Base-by-base conservation (phyloP, 345 rosid species). In the Carallia brachiata region DNA sequence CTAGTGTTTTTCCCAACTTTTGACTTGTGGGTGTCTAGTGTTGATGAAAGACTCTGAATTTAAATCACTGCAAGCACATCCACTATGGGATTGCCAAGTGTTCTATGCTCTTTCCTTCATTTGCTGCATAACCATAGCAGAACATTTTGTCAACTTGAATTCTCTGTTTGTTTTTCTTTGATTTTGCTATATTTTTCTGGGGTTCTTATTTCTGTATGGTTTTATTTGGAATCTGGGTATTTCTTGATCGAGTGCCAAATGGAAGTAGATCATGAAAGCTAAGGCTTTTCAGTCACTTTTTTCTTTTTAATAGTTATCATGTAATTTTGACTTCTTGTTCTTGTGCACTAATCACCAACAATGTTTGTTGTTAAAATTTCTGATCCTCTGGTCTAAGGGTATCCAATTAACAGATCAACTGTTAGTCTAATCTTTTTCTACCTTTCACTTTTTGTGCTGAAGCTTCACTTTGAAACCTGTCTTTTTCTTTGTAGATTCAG, bases 171-270 rank as follows among this genome's bases (percentile, higher is more conserved):
- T 31, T 71, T 34, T 64, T 13, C 34, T 70, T 40, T 52, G 63
- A 36, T 72, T 36, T 66, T 63, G 65, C n/a, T 61, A 12, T 62
- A 36, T 68, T 36, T 10, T 16, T 40, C 40, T 10, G 37, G 61
- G 70, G 13, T 47, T 48, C 31, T 73, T 18, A 0, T 16, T 7
- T 61, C 28, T 28, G 36, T 40, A 39, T 34, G 61, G 60, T 54
- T 65, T 69, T 50, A 44, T 69, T 58, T 61, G 47, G 70, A 65
- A 64, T 72, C 71, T 72, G 70, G 69, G 18, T 48, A 23, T 63
- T 63, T 34, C 71, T 61, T 61, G 55, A 60, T 75, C 55, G 62
- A 44, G 63, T 73, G 65, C 66, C 27, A 27, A 30, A 52, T 23
- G 67, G 30, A 12, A 19, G 69, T 72, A 52, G 63, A 73, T 36